Conservation (phyloP, 768 basidiomycete genomes). For the Mrakia frigida region DNA sequence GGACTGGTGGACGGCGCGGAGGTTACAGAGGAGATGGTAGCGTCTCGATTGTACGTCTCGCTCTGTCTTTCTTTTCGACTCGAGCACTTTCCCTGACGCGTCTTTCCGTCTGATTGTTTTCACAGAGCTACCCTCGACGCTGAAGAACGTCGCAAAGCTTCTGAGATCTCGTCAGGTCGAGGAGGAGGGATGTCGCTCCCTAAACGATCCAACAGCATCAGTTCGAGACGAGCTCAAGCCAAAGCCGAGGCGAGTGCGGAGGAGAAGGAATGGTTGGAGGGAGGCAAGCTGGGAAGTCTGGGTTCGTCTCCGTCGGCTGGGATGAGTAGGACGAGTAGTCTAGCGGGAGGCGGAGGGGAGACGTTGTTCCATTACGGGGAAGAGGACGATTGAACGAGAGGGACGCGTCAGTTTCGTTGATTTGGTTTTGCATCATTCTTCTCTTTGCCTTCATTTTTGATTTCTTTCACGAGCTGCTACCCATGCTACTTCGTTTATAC, state of each 20-base stretch:
- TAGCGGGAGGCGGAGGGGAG: not conserved
- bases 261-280: constrained; percentile 12
- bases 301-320: too few species aligned
- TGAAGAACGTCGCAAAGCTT: constrained; percentile 17
- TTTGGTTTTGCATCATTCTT: too few species aligned
- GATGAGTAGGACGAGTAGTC: not conserved
- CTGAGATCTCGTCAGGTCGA: constrained; percentile 6
- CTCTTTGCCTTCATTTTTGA: too few species aligned
- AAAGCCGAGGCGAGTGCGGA: not conserved
- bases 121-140: constrained; percentile 7
- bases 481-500: too few species aligned
- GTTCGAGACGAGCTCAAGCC: not conserved
- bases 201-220: not conserved
- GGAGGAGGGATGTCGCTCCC: constrained; percentile 13
- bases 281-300: not conserved
- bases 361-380: not conserved
- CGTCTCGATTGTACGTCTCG: not conserved
- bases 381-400: not conserved
- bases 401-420: not conserved
- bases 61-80: not conserved
- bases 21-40: constrained; percentile 26
- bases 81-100: not conserved
- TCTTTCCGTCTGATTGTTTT: not conserved
- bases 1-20: not conserved
- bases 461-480: too few species aligned